Evolutionary conservation across 2,329 filamentous ascomycete genomes (phyloP).

Genomic region (Alternaria angustiovoidea): DNA sequence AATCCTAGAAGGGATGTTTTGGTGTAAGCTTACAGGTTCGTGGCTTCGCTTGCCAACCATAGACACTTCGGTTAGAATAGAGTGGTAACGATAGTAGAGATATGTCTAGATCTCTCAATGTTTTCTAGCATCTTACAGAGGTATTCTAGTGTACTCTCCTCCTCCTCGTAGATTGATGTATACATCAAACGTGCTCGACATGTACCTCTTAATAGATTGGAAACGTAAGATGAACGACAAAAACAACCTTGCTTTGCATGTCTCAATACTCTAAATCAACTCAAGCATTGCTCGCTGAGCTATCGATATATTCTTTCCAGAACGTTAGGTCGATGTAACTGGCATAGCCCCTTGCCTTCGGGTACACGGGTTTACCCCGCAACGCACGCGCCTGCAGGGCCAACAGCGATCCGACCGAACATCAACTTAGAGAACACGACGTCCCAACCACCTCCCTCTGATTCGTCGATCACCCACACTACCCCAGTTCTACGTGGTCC

Average conservation of each 20-base stretch:
- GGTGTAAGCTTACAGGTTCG: too few relatives aligned
- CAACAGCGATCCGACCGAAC: not conserved
- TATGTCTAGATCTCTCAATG: too few relatives aligned
- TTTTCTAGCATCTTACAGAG: too few relatives aligned
- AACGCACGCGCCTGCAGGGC: not conserved
- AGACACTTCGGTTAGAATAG: not conserved
- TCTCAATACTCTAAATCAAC: not conserved
- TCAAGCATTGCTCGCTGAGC: not conserved
- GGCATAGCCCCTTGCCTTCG: not conserved
- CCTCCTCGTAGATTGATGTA: not conserved
- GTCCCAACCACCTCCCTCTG: not conserved
- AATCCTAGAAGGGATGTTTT: not conserved
- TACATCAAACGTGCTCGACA: not conserved
- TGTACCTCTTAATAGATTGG: not conserved
- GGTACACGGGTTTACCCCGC: slow-evolving; percentile 2
- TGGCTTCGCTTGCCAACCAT: not conserved
- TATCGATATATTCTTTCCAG: not conserved
- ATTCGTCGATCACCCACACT: not conserved
- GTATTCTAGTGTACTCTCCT: too few relatives aligned
- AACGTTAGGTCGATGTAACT: not conserved
- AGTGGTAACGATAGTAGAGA: too few relatives aligned
- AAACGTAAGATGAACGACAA: not conserved
- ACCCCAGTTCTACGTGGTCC: not conserved
- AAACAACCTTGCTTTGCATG: not conserved
- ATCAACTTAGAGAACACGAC: not conserved